Evolutionary conservation across 805 yeast species (phyloP), one percentile per base, ranked within the genome.

Genomic region (Teunomyces tritomae): DNA sequence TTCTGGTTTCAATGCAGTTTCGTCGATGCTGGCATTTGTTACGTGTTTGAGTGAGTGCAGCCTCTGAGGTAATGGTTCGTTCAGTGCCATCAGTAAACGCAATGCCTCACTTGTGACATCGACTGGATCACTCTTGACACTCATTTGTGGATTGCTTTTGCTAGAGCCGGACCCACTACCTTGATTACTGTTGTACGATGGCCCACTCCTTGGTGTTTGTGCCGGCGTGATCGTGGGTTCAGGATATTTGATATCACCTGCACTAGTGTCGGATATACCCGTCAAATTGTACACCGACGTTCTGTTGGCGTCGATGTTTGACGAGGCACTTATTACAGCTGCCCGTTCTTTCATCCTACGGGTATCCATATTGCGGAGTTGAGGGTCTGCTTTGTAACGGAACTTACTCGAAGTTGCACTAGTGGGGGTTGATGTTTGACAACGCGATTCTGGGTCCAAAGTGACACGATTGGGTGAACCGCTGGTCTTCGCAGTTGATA

Each of bases 171-270:
- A 11, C 7, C 30, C 24, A n/a, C 47, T 44, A 20, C 39, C 39
- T 9, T 36, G 28, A 14, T 37, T 20, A 30, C 30, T 11, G 9
- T n/a, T 39, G 26, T 14, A 13, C 13, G 24, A 24, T 14, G 36
- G 11, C 34, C 29, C 28, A 14, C 32, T 24, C 27, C 34, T 32
- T 5, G 59, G 60, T 2, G 60, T 51, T 13, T 40, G 44, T 8
- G 44, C 28, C 28, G 48, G 49, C 27, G 59, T 51, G 13, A 59
- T 41, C 29, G 53, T 49, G 7, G 65, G 64, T 8, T 57, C 63
- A 3, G 65, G 66, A 46, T 60, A 61, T 44, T 49, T 58, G 24
- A 13, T 28, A 13, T 47, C 55, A 8, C 6, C 24, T 20, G 47
- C 43, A 13, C 40, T 37, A 26, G 40, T 37, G 27, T 57, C 57